Percentiles rank a stretch among this genome's conserved stretches.
Conservation (phyloP, 805 yeast species). For the Starmerella ratchasimensis region DNA sequence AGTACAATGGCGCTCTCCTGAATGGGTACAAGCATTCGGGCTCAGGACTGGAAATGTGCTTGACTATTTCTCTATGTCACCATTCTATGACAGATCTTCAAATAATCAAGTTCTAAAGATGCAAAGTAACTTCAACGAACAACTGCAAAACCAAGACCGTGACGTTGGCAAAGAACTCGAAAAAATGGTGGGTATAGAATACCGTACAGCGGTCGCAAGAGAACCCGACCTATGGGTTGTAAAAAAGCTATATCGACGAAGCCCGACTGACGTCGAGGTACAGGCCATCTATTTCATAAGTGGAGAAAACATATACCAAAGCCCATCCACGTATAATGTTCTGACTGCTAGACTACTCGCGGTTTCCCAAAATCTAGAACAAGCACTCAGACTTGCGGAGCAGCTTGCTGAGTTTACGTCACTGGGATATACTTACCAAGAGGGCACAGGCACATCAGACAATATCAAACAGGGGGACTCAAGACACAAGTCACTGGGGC, state of each 20-base stretch:
- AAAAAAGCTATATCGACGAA: conserved; percentile 58
- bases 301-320: conserved; percentile 85
- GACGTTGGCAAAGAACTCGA: conserved; percentile 43
- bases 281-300: conserved; percentile 73
- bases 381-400: conserved; percentile 36
- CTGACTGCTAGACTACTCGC: conserved; percentile 56
- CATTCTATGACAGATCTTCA: conserved; percentile 86
- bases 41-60: conserved; percentile 78
- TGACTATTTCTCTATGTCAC: conserved; percentile 86
- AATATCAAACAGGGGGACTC: too few relatives aligned
- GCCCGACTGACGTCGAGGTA: conserved; percentile 34
- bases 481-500: too few relatives aligned
- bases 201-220: conserved; percentile 53
- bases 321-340: conserved; percentile 63
- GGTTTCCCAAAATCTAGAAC: conserved; percentile 32
- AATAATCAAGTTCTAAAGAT: conserved; percentile 88
- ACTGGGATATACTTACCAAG: conserved; percentile 41
- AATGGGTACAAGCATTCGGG: conserved; percentile 82
- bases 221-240: conserved; percentile 93
- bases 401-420: conserved; percentile 44
- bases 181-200: conserved; percentile 79
- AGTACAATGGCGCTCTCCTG: conserved; percentile 94
- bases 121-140: conserved; percentile 77
- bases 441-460: too few relatives aligned
- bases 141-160: conserved; percentile 27